Evolutionary conservation across 202 grass and related monocot genomes (phyloP), one percentile per base, ranked within the genome.

Genomic region (Setaria viridis): DNA sequence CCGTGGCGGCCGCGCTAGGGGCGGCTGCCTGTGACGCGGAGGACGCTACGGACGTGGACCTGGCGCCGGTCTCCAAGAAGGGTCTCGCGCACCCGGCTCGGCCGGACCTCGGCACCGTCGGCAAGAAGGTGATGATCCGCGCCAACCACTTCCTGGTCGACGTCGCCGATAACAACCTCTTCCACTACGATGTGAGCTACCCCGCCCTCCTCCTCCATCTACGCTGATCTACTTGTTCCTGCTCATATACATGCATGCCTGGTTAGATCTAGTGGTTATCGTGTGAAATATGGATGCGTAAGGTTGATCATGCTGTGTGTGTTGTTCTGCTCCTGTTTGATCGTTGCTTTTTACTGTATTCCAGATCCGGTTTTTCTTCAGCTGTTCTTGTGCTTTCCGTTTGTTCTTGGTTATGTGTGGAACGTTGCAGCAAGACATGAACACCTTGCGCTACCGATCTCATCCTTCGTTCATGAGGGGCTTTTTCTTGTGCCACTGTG

Each of bases 71-170:
- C 53, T 85, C 85, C 20, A 89, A 87, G 79, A 89, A 89, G 87
- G 91, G 84, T 6, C 78, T 88, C 7, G 76, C 74, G 6, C 94
- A 83, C 77, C 90, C 86, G 0, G 74, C 57, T 17, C 76, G 88
- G 0, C 90, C 94, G 4, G 91, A 78, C 1, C 32, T 59, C 4
- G 94, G 92, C 0, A 82, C 80, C 1, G 19, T 53, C 0, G 94
- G 94, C 10, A 87, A 33, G 62, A 84, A 48, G 39, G 89, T 85
- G 34, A 34, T 76, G 55, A 70, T 97, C 62, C 87, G 85, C 39
- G 90, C 94, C 2, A 97, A 97, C 69, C 94, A 97, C 81, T 94
- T 97, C 84, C 88, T 97, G 43, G 94, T 91, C 17, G 37, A 91
- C 64, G 88, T 94, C 62, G 94, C 92, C 41, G 90, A 97, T 78